Conservation (phyloP, 352 stramenopile genomes). For the Phytopythium sindhum region DNA sequence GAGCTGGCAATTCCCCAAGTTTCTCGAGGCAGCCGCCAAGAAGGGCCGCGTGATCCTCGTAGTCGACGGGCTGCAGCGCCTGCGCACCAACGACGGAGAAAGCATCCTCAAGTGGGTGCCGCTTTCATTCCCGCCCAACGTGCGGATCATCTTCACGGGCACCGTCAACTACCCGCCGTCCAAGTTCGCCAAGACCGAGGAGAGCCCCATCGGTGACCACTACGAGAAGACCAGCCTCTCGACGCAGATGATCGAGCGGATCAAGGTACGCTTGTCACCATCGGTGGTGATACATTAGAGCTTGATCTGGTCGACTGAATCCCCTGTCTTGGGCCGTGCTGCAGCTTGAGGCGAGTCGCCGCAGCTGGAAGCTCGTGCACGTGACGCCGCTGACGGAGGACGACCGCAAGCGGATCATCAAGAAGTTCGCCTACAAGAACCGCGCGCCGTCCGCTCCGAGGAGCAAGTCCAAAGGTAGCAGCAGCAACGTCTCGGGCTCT, state of each 20-base stretch:
- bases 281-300: too few species aligned
- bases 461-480: background rate
- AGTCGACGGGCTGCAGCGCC: constrained; percentile 86
- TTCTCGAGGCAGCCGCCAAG: constrained; percentile 87
- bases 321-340: too few species aligned
- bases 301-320: too few species aligned
- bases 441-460: constrained; percentile 8
- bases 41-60: constrained; percentile 89
- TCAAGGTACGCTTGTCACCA: too few species aligned
- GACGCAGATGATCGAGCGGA: constrained; percentile 78
- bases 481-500: background rate
- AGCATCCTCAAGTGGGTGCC: constrained; percentile 91
- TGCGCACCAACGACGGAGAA: constrained; percentile 84
- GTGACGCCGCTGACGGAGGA: constrained; percentile 57
- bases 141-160: constrained; percentile 81
- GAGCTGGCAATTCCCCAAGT: constrained; percentile 89
- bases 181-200: constrained; percentile 32
- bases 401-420: constrained; percentile 51
- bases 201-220: constrained; percentile 36
- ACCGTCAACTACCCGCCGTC: constrained; percentile 48
- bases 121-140: constrained; percentile 82
- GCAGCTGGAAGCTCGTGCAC: constrained; percentile 70
- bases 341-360: constrained; percentile 70
- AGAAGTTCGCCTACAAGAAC: constrained; percentile 54
- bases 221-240: constrained; percentile 56